Conservation (phyloP, 352 stramenopile species). For the Aphanomyces astaci region DNA sequence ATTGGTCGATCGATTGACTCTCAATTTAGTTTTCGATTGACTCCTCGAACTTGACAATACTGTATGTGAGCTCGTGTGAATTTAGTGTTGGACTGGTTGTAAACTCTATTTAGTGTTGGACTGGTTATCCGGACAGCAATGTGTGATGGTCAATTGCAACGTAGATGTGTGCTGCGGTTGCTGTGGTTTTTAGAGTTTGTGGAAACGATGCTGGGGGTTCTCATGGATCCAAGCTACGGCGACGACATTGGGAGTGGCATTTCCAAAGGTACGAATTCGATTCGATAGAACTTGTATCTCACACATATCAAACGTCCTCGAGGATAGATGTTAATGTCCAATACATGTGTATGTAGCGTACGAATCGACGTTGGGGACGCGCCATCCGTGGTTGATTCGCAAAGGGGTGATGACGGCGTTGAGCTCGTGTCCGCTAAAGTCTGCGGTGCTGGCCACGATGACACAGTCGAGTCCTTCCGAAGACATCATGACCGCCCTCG, state of each 20-base stretch:
- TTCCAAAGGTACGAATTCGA: slow-evolving; percentile 42
- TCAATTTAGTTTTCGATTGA: too few relatives aligned
- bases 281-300: too few relatives aligned
- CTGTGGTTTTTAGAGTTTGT: slow-evolving; percentile 83
- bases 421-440: slow-evolving; percentile 50
- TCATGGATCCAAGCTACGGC: slow-evolving; percentile 51
- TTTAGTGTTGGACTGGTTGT: too few relatives aligned
- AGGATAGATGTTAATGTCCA: too few relatives aligned
- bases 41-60: too few relatives aligned
- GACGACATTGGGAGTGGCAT: slow-evolving; percentile 57
- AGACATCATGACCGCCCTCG: slow-evolving; percentile 29
- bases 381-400: slow-evolving; percentile 78
- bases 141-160: too few relatives aligned
- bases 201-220: slow-evolving; percentile 58
- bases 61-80: too few relatives aligned
- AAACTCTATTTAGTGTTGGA: too few relatives aligned
- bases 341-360: too few relatives aligned
- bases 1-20: too few relatives aligned
- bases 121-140: too few relatives aligned
- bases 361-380: slow-evolving; percentile 68
- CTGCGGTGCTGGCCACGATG: slow-evolving; percentile 45
- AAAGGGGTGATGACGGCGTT: slow-evolving; percentile 75
- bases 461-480: slow-evolving; percentile 35
- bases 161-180: slow-evolving; percentile 57
- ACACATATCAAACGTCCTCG: too few relatives aligned